Conservation (phyloP, 495 filamentous ascomycete genomes). For the Aeminium ludgeri region DNA sequence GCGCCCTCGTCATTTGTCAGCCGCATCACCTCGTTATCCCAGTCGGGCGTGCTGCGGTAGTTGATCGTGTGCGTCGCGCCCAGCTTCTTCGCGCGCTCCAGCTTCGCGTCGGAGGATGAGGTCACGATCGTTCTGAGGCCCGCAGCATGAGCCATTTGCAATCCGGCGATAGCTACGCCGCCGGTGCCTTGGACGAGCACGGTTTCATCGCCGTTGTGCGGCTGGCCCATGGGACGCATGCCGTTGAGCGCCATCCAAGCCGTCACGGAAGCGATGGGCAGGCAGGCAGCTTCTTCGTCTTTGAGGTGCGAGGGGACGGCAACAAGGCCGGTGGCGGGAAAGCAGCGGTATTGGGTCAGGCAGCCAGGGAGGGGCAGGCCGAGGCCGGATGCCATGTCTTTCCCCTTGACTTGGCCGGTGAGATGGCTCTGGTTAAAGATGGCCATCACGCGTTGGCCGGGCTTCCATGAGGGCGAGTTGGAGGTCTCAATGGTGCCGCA, state of each 20-base stretch:
- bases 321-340: slow-evolving; percentile 17
- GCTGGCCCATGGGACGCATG: slow-evolving; percentile 14
- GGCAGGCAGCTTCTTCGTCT: slow-evolving; percentile 20
- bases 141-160: slow-evolving; percentile 15
- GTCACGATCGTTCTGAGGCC: slow-evolving; percentile 33
- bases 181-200: slow-evolving; percentile 22
- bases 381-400: slow-evolving; percentile 13
- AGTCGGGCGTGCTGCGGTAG: slow-evolving; percentile 28
- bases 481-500: slow-evolving; percentile 20
- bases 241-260: slow-evolving; percentile 28
- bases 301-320: slow-evolving; percentile 20
- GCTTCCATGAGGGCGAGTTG: slow-evolving; percentile 11
- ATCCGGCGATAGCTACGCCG: slow-evolving; percentile 18
- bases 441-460: slow-evolving; percentile 15
- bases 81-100: slow-evolving; percentile 25
- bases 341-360: slow-evolving; percentile 15
- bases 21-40: slow-evolving; percentile 28
- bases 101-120: slow-evolving; percentile 30
- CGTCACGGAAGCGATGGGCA: slow-evolving; percentile 26
- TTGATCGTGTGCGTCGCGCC: slow-evolving; percentile 32
- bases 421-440: slow-evolving; percentile 19
- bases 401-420: slow-evolving; percentile 10
- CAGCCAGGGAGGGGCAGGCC: slow-evolving; percentile 14
- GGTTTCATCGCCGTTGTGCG: slow-evolving; percentile 12
- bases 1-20: slow-evolving; percentile 25